Base-by-base conservation (phyloP, 805 yeast genomes). In the Pichia nanzhaoensis region DNA sequence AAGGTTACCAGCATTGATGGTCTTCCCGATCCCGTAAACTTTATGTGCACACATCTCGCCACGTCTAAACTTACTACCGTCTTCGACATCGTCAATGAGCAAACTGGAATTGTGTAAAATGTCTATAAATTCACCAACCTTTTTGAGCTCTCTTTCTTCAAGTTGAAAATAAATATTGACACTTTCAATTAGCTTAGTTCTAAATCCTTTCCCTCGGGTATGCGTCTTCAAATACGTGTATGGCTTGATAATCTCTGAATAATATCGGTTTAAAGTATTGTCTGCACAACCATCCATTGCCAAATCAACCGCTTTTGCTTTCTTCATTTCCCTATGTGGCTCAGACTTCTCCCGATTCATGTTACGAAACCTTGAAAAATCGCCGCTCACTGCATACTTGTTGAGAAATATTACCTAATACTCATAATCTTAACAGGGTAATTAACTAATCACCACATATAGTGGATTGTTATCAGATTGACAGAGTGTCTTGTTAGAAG, bases 31-130 rank as follows among this genome's bases (percentile, higher is more conserved):
- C 0, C 98, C 98, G 59, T 67, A 90, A 16, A 82, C 71, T 41
- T 75, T 63, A 60, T 90, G 96, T 0, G 96, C 85, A 4, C 86
- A 80, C 1, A 89, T 88, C 31, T 68, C 62, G 1, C 96, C 96
- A 34, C 98, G 63, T 52, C 98, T 69, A 37, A 78, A 65, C 18
- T 63, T 65, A 0, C 95, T 83, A 34, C 64, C 69, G 60, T 90
- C 98, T 58, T 90, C 98, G 22, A 90, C 84, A 56, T 90, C 98
- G 61, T 90, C 98, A 34, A 90, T 77, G 42, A 84, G 63, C 46
- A 84, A 60, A 10, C 88, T 80, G 0, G 89, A 77, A 4, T 77
- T 71, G 59, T 84, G 93, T 24, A 84, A 62, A 36, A 74, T 71
- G 49, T 75, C 78, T n/a, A 83, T 70, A 22, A 80, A 65, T 10